Evolutionary conservation across 257 asterid genomes (phyloP).

Genomic region (Craterostigma plantagineum): DNA sequence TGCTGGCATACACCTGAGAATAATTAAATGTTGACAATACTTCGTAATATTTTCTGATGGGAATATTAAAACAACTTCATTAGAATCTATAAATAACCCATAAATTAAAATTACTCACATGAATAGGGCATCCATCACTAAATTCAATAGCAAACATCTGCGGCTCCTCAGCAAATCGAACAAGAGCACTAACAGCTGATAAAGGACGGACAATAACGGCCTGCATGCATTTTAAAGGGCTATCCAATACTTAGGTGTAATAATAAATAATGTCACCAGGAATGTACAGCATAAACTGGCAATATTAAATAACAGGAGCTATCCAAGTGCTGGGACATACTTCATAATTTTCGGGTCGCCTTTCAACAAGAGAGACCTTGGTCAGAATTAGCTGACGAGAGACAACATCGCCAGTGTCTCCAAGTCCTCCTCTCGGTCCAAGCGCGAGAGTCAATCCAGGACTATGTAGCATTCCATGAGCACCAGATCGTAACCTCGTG

Average conservation of each 20-base stretch:
- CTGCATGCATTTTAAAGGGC: slow-evolving; percentile 26
- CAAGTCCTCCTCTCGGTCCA: slow-evolving; percentile 98
- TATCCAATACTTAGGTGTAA: slow-evolving; percentile 8
- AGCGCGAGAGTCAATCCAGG: slow-evolving; percentile 58
- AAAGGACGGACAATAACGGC: slow-evolving; percentile 88
- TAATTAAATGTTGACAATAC: slow-evolving; percentile 11
- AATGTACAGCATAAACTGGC: too few species aligned
- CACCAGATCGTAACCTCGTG: slow-evolving; percentile 88
- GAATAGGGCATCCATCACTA: slow-evolving; percentile 94
- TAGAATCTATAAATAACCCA: slow-evolving; percentile 7
- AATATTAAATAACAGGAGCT: too few species aligned
- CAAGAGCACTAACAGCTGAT: slow-evolving; percentile 89
- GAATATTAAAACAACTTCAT: background rate
- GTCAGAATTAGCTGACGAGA: slow-evolving; percentile 94
- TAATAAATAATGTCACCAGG: background rate
- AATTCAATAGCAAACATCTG: slow-evolving; percentile 98
- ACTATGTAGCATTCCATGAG: slow-evolving; percentile 73
- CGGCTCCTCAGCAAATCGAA: slow-evolving; percentile 98
- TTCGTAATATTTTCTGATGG: too few species aligned
- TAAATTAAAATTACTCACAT: slow-evolving; percentile 35
- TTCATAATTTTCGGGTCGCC: slow-evolving; percentile 97
- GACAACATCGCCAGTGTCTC: slow-evolving; percentile 87
- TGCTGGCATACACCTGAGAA: slow-evolving; percentile 94
- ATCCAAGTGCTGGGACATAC: slow-evolving; percentile 31
- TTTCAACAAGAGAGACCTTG: slow-evolving; percentile 76